Evolutionary conservation across 441 rosid genomes (phyloP).

Genomic region (Macaranga tanarius): DNA sequence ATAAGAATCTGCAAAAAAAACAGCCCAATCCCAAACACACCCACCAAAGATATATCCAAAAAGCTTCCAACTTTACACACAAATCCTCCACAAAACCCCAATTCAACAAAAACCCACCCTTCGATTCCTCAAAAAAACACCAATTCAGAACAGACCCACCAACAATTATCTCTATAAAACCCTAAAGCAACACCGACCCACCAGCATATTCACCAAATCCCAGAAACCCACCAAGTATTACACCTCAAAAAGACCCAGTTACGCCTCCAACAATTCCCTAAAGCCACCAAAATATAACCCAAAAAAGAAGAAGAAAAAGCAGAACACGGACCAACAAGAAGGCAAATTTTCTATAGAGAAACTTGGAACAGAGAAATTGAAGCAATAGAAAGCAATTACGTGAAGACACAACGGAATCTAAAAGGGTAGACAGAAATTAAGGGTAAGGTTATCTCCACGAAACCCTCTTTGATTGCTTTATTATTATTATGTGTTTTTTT

Average conservation of each 20-base stretch:
- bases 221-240: conserved; percentile 24
- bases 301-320: conserved; percentile 6
- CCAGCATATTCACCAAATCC: conserved; percentile 23
- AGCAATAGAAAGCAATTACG: conserved; percentile 45
- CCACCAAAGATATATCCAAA: conserved; percentile 22
- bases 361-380: conserved; percentile 14
- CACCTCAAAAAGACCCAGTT: conserved; percentile 19
- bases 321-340: not conserved
- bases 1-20: conserved; percentile 19
- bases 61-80: conserved; percentile 11
- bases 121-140: conserved; percentile 7
- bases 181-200: conserved; percentile 34
- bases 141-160: conserved; percentile 22
- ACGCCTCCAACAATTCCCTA: not conserved
- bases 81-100: conserved; percentile 30
- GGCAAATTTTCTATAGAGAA: conserved; percentile 18
- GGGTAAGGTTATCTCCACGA: conserved; percentile 48
- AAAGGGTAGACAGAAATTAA: not conserved
- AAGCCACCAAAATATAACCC: not conserved
- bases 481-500: not conserved
- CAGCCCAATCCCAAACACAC: conserved; percentile 6
- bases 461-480: conserved; percentile 36
- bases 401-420: conserved; percentile 42
- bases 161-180: conserved; percentile 18
- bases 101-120: conserved; percentile 11